Conservation (phyloP, 176 grass and related monocot species). For the Bolboschoenus planiculmis region DNA sequence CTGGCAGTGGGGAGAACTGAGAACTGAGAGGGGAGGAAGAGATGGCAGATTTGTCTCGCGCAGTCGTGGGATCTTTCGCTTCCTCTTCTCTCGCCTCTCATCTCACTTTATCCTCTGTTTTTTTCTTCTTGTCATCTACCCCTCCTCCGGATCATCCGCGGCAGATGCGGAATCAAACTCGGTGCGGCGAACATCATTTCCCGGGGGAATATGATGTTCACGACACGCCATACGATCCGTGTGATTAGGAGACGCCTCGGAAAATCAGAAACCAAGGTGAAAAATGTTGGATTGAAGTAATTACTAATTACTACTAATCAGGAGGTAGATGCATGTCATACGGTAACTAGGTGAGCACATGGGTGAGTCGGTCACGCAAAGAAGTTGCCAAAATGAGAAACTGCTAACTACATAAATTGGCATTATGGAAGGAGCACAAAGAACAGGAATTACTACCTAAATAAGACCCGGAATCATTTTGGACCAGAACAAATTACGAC, state of each 20-base stretch:
- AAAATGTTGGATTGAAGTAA: not conserved
- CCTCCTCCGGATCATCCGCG: not conserved
- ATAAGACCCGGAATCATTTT: too few relatives aligned
- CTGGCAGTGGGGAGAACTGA: not conserved
- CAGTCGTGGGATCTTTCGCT: not conserved
- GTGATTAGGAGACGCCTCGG: not conserved
- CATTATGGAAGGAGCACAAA: not conserved
- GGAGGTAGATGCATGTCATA: not conserved
- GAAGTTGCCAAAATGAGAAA: not conserved
- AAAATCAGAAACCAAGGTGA: not conserved
- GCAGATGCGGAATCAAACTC: fast-evolving
- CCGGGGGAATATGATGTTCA: not conserved
- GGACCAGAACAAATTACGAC: too few relatives aligned
- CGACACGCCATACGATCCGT: not conserved
- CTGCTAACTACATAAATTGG: not conserved
- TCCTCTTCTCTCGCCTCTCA: not conserved
- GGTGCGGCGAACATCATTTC: too few relatives aligned
- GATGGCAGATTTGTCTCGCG: slow-evolving; percentile 2
- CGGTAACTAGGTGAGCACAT: not conserved
- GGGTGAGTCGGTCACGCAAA: not conserved
- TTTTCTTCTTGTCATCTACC: not conserved
- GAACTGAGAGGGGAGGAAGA: not conserved
- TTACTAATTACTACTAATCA: too few relatives aligned
- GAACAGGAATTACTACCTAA: too few relatives aligned
- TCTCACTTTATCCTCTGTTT: not conserved